A percentile compares a stretch with the other conserved stretches of the same genome.
These are phyloP conservation scores for Penicillium hesseltinei DNA, from an alignment of 2,329 filamentous ascomycete species.

Conservation along the genomic window DNA sequence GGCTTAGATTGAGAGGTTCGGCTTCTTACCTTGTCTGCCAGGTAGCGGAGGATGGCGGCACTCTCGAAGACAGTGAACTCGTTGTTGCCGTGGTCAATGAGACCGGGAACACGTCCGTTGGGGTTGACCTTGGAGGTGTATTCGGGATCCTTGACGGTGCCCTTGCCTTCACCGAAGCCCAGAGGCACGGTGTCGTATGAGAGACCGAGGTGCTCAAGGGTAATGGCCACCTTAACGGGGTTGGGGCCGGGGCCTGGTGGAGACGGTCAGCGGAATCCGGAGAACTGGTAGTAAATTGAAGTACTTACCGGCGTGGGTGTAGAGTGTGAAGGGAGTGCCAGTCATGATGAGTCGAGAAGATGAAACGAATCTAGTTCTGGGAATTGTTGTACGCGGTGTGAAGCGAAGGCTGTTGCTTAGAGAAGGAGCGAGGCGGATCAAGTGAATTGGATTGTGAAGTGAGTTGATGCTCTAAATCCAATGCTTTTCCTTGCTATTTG, in stretches of 20 bases:
- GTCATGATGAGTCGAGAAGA: too few species aligned
- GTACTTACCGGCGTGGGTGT: not conserved
- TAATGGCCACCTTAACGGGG: slow-evolving; percentile 30
- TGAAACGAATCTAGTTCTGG: too few species aligned
- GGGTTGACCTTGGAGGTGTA: slow-evolving; percentile 22
- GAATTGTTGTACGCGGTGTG: too few species aligned
- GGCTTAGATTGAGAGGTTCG: not conserved
- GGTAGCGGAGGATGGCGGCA: slow-evolving; percentile 52
- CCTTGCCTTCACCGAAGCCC: slow-evolving; percentile 1
- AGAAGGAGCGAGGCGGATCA: too few species aligned
- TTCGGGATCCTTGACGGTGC: slow-evolving; percentile 1
- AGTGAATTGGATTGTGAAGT: too few species aligned
- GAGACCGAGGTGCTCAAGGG: slow-evolving; percentile 2
- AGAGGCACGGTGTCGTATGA: not conserved
- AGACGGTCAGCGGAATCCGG: not conserved
- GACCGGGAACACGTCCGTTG: slow-evolving; percentile 35
- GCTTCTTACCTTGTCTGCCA: slow-evolving; percentile 27
- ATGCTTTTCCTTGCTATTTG: too few species aligned
- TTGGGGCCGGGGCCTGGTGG: not conserved
- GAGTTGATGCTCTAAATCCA: too few species aligned
- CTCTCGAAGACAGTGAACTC: slow-evolving; percentile 51
- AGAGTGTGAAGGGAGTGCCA: too few species aligned
- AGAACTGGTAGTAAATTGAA: not conserved
- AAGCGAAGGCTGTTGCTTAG: too few species aligned
- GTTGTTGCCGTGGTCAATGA: slow-evolving; percentile 49